Conservation (phyloP, 2,329 filamentous ascomycete species). For the Arthrobotrys musiformis region DNA sequence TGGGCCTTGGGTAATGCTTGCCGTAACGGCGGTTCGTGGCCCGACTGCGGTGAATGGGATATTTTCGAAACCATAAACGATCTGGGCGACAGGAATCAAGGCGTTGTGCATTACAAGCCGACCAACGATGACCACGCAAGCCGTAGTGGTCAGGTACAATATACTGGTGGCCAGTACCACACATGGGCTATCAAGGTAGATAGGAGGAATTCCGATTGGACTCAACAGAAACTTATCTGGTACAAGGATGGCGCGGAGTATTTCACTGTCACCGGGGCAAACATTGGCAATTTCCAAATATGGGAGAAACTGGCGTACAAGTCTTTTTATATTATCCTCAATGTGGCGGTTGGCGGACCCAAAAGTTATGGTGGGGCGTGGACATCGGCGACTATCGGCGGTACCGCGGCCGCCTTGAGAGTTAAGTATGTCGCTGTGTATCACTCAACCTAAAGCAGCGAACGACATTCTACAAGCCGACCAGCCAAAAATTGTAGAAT, state of each 20-base stretch:
- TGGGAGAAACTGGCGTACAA: constrained; percentile 61
- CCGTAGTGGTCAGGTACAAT: constrained; percentile 60
- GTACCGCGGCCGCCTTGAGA: constrained; percentile 62
- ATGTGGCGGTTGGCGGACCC: constrained; percentile 63
- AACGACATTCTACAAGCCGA: neutral
- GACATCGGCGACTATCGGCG: constrained; percentile 61
- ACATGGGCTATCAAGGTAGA: constrained; percentile 62
- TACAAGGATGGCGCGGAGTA: constrained; percentile 61
- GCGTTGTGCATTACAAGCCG: constrained; percentile 64
- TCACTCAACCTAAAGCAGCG: constrained; percentile 44
- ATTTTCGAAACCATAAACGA: constrained; percentile 65
- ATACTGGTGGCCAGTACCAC: constrained; percentile 63
- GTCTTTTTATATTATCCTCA: constrained; percentile 62
- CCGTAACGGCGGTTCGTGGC: constrained; percentile 64
- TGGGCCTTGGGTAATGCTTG: constrained; percentile 64
- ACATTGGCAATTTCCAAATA: constrained; percentile 59
- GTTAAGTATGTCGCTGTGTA: constrained; percentile 64
- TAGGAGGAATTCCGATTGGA: constrained; percentile 59
- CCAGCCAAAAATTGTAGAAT: neutral
- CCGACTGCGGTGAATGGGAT: constrained; percentile 65
- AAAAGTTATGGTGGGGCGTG: constrained; percentile 60
- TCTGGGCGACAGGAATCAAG: constrained; percentile 66
- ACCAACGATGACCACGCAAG: constrained; percentile 62
- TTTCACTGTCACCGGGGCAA: constrained; percentile 59
- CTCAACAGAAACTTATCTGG: constrained; percentile 62